Evolutionary conservation across 306 rosid species (phyloP), one percentile per base, ranked within the genome.

Genomic region (Pyrus pyrifolia): DNA sequence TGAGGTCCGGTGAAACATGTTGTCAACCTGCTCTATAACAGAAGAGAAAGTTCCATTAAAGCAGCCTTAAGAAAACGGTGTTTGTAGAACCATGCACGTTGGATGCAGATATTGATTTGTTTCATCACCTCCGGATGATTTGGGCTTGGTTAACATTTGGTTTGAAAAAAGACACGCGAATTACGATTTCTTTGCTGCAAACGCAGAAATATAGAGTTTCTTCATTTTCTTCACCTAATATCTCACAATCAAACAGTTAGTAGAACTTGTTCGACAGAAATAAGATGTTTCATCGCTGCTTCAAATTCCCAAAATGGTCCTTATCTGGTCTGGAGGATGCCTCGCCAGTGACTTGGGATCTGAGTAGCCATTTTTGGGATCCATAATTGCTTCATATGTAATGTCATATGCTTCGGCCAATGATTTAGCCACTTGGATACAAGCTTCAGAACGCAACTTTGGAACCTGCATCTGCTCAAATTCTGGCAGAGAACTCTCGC

Each of bases 391-490:
- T 19, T 86, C 73, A 71, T 89, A 95, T 65, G 89, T 90, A 78
- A 89, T 89, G 72, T 95, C 97, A 72, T 92, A 92, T 59, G 86
- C 91, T 76, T 90, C 92, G 7, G 93, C 97, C 68, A 95, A 79
- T 38, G 93, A 89, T 82, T 86, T 82, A 55, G 97, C 97, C 62
- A 95, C 96, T 63, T 91, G 90, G 29, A 89, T 66, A 66, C 92
- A 85, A 71, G 97, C 99, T 82, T 90, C 97, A 18, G 97, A 91
- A 17, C 97, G 97, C 85, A 92, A 79, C 84, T 76, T 88, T 6
- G 99, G 99, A 78, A 89, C 97, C 85, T 92, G 97, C 83, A 95
- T 89, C 83, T 84, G 97, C 90, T 95, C 97, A 76, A 90, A 95
- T 87, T 95, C 97, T 0, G 97, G 97, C 74, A 95, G 82, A 31